Evolutionary conservation across 164 flowering plant species (phyloP), one percentile per base, ranked within the genome.

Genomic region (Umbilicus rupestris): DNA sequence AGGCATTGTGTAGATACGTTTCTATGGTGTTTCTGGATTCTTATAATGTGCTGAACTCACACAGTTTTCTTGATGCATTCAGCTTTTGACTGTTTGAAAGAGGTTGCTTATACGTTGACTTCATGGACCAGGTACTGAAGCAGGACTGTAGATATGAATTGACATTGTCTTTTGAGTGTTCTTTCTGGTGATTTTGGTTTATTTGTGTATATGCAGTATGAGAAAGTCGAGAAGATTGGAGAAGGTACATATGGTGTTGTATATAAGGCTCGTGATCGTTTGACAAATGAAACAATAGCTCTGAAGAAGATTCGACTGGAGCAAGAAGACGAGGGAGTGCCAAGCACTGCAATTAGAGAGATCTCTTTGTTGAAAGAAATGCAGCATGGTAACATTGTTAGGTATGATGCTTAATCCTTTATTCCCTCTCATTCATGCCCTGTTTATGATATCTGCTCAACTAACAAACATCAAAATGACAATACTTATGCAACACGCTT

Each of bases 291-390:
- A 72, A 89, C 90, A 0, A 87, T 89, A 50, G 97, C 97, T 39
- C 73, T 92, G 72, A 92, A 92, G 78, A 92, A 89, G 82, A 92
- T 92, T 67, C 86, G 97, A 7, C 73, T 92, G 76, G 97, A 92
- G 82, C 97, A 92, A 78, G 96, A 92, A 76, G 97, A 92, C 73
- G 97, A 92, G 71, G 97, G 97, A 31, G 94, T 92, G 7, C 97
- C 97, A 2, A 92, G 96, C 76, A 92, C 96, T 1, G 96, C 97
- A 17, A 89, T 92, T n/a, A 78, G 97, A 74, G 97, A 92, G 70
- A 92, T 92, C 62, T 89, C 96, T 19, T 88, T 92, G 47, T 82
- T 92, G 86, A 92, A 92, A 73, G 97, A 92, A 81, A 89, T 92
- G 97, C 90, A 89, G 76, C 97, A 92, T 78, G 87, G 83, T n/a